Conservation (phyloP, 208 protist species). For the Acanthamoeba triangularis region DNA sequence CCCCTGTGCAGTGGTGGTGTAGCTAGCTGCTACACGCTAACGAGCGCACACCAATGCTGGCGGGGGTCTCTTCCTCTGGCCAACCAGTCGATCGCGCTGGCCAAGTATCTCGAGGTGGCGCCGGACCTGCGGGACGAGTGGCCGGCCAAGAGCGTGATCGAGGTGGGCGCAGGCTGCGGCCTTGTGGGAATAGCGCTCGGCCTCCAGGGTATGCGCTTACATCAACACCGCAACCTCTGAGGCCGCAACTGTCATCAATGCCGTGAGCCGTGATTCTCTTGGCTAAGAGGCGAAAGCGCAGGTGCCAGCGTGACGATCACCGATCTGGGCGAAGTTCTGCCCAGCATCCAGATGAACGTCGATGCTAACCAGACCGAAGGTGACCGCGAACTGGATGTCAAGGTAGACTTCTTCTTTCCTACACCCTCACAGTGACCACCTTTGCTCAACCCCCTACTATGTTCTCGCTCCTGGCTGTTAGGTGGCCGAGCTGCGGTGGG, state of each 20-base stretch:
- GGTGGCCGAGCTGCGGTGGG: slow-evolving; percentile 30
- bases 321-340: slow-evolving; percentile 64
- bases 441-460: background rate
- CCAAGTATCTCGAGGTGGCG: slow-evolving; percentile 63
- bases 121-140: background rate
- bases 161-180: slow-evolving; percentile 67
- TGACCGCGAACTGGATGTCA: background rate
- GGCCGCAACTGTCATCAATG: background rate
- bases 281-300: background rate
- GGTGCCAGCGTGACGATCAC: slow-evolving; percentile 49
- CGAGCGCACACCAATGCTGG: no score
- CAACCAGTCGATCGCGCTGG: slow-evolving; percentile 59
- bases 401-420: background rate
- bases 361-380: slow-evolving; percentile 6
- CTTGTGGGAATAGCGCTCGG: slow-evolving; percentile 68
- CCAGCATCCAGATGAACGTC: slow-evolving; percentile 47
- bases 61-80: background rate
- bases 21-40: background rate
- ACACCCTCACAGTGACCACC: background rate
- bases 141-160: slow-evolving; percentile 30
- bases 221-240: no score
- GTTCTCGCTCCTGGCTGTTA: no score
- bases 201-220: slow-evolving; percentile 42
- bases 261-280: no score
- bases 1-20: background rate